Evolutionary conservation across 2,329 filamentous ascomycete genomes (phyloP).

Genomic region (Chrysoporthe deuterocubensis): DNA sequence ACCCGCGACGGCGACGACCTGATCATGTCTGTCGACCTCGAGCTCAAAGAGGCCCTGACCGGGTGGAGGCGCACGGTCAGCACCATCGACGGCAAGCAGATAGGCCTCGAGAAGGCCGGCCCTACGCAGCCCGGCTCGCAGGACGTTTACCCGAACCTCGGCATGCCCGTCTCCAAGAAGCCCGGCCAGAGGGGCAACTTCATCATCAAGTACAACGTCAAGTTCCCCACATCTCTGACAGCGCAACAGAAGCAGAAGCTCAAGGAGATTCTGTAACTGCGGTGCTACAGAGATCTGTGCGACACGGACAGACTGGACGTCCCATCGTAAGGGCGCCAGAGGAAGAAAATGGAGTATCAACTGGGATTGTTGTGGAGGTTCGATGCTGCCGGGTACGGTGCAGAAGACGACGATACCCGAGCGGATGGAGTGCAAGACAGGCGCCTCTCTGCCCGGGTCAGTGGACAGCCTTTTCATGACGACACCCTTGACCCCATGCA

Average conservation of each 20-base stretch:
- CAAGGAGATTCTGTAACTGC: constrained; percentile 72
- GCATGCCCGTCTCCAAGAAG: constrained; percentile 95
- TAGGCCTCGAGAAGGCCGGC: constrained; percentile 77
- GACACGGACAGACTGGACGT: not conserved
- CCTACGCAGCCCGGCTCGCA: constrained; percentile 84
- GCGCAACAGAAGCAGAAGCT: constrained; percentile 78
- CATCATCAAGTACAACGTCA: constrained; percentile 87
- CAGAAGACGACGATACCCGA: constrained; percentile 1
- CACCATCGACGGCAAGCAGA: constrained; percentile 89
- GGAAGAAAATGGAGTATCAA: not conserved
- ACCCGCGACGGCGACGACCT: constrained; percentile 89
- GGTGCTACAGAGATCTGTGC: not conserved
- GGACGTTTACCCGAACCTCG: constrained; percentile 81
- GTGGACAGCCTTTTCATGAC: not conserved
- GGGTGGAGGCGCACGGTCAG: constrained; percentile 91
- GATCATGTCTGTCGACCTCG: constrained; percentile 75
- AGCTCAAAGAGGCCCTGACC: constrained; percentile 90
- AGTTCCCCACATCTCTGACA: constrained; percentile 82
- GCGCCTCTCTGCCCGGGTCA: not conserved
- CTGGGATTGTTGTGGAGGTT: constrained; percentile 7
- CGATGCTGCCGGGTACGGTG: not conserved
- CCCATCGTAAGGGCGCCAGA: not conserved
- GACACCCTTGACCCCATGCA: not conserved
- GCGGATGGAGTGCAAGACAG: not conserved
- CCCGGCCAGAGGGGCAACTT: constrained; percentile 84